Base-by-base conservation (phyloP, 1,284 basidiomycete species). In the Fomitopsis palustris region DNA sequence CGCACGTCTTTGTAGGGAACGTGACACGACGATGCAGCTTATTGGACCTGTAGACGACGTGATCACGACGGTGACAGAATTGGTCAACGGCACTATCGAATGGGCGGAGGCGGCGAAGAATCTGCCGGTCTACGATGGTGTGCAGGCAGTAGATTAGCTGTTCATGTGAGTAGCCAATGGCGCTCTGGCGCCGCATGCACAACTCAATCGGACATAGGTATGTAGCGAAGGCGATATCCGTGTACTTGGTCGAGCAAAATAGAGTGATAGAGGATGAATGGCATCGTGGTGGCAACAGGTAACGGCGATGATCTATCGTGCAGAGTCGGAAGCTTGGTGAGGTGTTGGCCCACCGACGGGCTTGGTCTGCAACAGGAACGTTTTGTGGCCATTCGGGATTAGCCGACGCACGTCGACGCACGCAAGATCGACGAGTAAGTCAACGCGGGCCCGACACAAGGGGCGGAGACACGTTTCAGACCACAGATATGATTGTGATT, bases 21-120 rank as follows among this genome's bases (percentile, higher is more conserved):
- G 96, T 57, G 96, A 98, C 76, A 95, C 95, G 53, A 98, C 92
- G 54, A 83, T 88, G 54, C 96, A 99, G 75, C 81, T 93, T 59
- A 98, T 98, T 70, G 96, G 95, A n/a, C 71, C 82, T 56, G 88
- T 97, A 65, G 96, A 98, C 76, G 87, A 95, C 56, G 96, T 98
- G 58, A 88, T 98, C 67, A 78, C 78, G 53, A 86, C 91, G 54
- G 88, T 98, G 63, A 84, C 82, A 53, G 87, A 89, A 45, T 82
- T 96, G 56, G 88, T 92, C 35, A 78, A 87, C 65, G 92, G 91
- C 45, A 80, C 72, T 17, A 79, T 92, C 57, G 82, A 86, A 64
- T 98, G 96, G 96, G 71, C 80, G 17, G 86, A 86, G 64, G 96
- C 95, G 3, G 88, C 86, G 72, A 71, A 78, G 67, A 78, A 83